Base-by-base conservation (phyloP, 345 rosid genomes). In the Brassica cretica region DNA sequence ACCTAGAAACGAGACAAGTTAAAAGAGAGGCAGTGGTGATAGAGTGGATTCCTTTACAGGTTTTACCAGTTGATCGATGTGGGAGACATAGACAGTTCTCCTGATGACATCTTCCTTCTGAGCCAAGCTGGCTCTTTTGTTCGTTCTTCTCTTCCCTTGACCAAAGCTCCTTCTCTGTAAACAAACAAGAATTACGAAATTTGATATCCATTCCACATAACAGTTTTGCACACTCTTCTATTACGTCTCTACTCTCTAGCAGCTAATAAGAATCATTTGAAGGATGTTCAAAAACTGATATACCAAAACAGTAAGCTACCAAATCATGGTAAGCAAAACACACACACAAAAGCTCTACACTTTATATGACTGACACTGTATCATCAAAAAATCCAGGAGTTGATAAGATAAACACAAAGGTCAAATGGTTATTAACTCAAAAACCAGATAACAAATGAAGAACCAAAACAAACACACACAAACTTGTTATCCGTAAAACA, bases 101-200 rank as follows among this genome's bases (percentile, higher is more conserved):
- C 85, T 86, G 76, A 96, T 96, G 10, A 92, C 86, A 68, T 93
- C 99, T 5, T 93, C 94, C 61, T 85, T 93, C 84, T 96, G 99
- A 25, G 99, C 98, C 84, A 86, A 76, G 76, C 91, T 87, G 51
- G 96, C 89, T 79, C 98, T 89, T 72, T 74, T 79, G 79, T 96
- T 96, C 86, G 86, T 76, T 86, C 91, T 91, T 82, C 91, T 75
- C 84, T 85, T 89, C 69, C 91, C 97, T 81, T 90, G 96, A 75
- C 82, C 82, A 79, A 64, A 87, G 74, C 69, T 90, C 85, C 87
- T 91, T 87, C 86, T 93, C 97, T 95, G 89, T 35, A 77, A 46
- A 58, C 73, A 75, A 30, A 27, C 29, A 27, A 27, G 3, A 27
- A 27, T 27, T 27, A 27, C 29, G 29, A 27, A 3, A 27, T 27